These are phyloP conservation scores for Tetrapisispora phaffii DNA, from an alignment of 805 yeast genomes.

Conservation along the genomic window DNA sequence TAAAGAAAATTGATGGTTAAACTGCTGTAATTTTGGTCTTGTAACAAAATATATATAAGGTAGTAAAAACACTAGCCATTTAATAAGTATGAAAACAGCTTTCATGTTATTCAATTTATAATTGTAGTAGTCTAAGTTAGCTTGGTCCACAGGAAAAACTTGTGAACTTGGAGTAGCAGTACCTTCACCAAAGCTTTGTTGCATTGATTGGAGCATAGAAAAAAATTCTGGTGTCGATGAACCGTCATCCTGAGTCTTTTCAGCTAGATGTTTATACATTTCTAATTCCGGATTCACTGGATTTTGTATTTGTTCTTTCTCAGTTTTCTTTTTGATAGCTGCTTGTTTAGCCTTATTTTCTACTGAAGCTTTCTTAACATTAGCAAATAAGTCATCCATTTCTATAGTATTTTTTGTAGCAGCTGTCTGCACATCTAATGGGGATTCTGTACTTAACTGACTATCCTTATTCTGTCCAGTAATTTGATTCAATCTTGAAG, in stretches of 20 bases:
- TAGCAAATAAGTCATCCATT: slow-evolving; percentile 4
- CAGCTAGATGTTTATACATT: slow-evolving; percentile 21
- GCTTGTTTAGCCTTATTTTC: not conserved
- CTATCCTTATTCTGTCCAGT: slow-evolving; percentile 32
- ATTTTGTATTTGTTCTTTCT: not conserved
- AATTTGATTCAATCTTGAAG: slow-evolving; percentile 43
- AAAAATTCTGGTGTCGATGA: slow-evolving; percentile 20
- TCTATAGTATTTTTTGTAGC: slow-evolving; percentile 2
- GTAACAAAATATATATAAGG: slow-evolving; percentile 26
- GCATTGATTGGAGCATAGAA: slow-evolving; percentile 16
- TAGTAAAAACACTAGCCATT: slow-evolving; percentile 24
- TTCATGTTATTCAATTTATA: slow-evolving; percentile 23
- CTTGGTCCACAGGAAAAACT: slow-evolving; percentile 17
- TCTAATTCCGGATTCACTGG: slow-evolving; percentile 8
- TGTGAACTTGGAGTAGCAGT: slow-evolving; percentile 4
- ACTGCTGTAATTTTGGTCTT: slow-evolving; percentile 6
- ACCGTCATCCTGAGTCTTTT: slow-evolving; percentile 11
- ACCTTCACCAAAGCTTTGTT: slow-evolving; percentile 6
- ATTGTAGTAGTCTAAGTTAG: slow-evolving; percentile 21
- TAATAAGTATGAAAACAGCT: slow-evolving; percentile 23
- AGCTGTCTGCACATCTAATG: slow-evolving; percentile 14
- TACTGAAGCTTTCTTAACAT: not conserved
- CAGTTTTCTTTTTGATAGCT: not conserved
- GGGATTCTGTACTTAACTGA: slow-evolving; percentile 29
- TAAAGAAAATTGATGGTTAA: slow-evolving; percentile 2